Evolutionary conservation across 805 yeast genomes (phyloP).

Genomic region (Candida succiphila): DNA sequence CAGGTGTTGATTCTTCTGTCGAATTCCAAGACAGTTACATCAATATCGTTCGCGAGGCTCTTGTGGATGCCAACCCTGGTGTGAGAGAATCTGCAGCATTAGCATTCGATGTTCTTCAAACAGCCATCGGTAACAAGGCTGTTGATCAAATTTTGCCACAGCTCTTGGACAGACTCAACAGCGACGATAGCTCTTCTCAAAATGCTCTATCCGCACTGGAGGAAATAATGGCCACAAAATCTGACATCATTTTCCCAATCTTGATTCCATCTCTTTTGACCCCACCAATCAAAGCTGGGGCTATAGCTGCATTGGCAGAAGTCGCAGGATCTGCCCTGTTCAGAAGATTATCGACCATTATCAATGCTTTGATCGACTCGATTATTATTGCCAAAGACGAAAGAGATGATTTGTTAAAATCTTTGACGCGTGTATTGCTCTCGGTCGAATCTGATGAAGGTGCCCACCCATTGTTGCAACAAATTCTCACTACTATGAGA

Average conservation of each 20-base stretch:
- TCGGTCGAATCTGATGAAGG: slow-evolving; percentile 74
- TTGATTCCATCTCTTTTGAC: slow-evolving; percentile 75
- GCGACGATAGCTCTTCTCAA: slow-evolving; percentile 38
- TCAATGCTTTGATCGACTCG: slow-evolving; percentile 64
- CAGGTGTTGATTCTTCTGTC: slow-evolving; percentile 47
- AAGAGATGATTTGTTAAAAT: slow-evolving; percentile 29
- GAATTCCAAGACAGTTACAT: slow-evolving; percentile 64
- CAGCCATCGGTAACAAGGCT: slow-evolving; percentile 71
- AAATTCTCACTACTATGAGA: slow-evolving; percentile 64
- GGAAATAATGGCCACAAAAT: slow-evolving; percentile 84
- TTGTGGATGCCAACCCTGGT: slow-evolving; percentile 59
- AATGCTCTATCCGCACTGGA: slow-evolving; percentile 79
- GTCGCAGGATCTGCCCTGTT: slow-evolving; percentile 82
- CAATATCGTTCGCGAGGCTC: slow-evolving; percentile 64
- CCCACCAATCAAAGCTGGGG: slow-evolving; percentile 84
- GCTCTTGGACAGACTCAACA: slow-evolving; percentile 58
- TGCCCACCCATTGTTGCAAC: slow-evolving; percentile 75
- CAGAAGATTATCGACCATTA: slow-evolving; percentile 61
- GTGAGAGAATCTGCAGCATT: slow-evolving; percentile 90
- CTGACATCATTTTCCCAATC: slow-evolving; percentile 90
- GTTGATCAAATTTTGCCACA: slow-evolving; percentile 85
- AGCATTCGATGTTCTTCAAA: slow-evolving; percentile 84
- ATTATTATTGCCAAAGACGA: slow-evolving; percentile 31
- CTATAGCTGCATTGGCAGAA: slow-evolving; percentile 76
- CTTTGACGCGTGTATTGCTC: slow-evolving; percentile 62